Evolutionary conservation across 1,139 yeast genomes (phyloP).

Genomic region (Debaryomyces singareniensis): DNA sequence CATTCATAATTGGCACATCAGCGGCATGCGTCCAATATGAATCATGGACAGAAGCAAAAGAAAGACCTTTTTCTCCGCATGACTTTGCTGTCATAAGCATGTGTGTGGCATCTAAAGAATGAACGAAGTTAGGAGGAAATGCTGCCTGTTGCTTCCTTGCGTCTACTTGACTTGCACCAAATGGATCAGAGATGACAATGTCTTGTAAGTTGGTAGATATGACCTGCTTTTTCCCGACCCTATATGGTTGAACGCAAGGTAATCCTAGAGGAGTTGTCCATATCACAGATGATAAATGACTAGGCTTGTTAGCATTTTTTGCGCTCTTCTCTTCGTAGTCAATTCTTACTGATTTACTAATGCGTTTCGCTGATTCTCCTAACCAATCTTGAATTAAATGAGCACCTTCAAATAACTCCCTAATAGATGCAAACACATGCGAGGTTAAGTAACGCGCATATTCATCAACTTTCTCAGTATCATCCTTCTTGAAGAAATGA

Average conservation of each 20-base stretch:
- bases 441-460: constrained; percentile 65
- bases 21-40: constrained; percentile 98
- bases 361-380: constrained; percentile 75
- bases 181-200: constrained; percentile 77
- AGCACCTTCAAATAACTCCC: constrained; percentile 86
- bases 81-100: constrained; percentile 86
- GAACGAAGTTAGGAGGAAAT: constrained; percentile 94
- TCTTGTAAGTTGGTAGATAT: constrained; percentile 79
- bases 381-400: constrained; percentile 96
- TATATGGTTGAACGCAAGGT: constrained; percentile 94
- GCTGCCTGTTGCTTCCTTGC: constrained; percentile 87
- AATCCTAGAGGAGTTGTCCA: constrained; percentile 97
- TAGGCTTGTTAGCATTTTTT: constrained; percentile 36
- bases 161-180: constrained; percentile 74
- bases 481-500: constrained; percentile 36
- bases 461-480: constrained; percentile 34
- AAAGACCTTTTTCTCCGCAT: constrained; percentile 59
- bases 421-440: constrained; percentile 76
- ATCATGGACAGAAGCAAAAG: constrained; percentile 97
- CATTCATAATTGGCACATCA: constrained; percentile 71
- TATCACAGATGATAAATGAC: constrained; percentile 79
- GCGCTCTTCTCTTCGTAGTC: constrained; percentile 38
- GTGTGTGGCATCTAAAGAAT: constrained; percentile 94
- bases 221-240: constrained; percentile 57
- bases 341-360: constrained; percentile 70